A percentile compares a stretch with the other conserved stretches of the same genome.
These are phyloP conservation scores for Tolypocladium paradoxum DNA, from an alignment of 2,329 filamentous ascomycete genomes.

Conservation along the genomic window DNA sequence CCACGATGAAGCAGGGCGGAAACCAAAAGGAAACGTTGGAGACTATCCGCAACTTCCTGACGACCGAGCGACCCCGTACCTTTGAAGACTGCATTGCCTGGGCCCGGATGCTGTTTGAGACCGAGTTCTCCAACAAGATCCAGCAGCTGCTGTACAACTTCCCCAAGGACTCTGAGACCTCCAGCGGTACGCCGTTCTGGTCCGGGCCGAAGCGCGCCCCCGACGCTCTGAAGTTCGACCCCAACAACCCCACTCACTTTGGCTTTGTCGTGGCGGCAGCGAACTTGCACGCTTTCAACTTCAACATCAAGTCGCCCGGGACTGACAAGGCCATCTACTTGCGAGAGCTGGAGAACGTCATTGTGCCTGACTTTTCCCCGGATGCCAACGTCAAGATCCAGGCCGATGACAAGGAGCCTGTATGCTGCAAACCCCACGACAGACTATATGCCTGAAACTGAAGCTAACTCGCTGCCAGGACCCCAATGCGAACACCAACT, in stretches of 20 bases:
- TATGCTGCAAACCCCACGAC: slow-evolving; percentile 24
- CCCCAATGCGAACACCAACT: slow-evolving; percentile 57
- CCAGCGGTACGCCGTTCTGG: slow-evolving; percentile 88
- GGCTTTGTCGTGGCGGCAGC: slow-evolving; percentile 80
- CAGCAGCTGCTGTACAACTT: slow-evolving; percentile 95
- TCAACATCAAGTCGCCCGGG: slow-evolving; percentile 81
- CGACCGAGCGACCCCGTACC: slow-evolving; percentile 79
- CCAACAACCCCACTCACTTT: slow-evolving; percentile 75
- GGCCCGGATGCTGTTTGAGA: slow-evolving; percentile 89
- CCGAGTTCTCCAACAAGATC: slow-evolving; percentile 93
- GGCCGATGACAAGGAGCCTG: slow-evolving; percentile 84
- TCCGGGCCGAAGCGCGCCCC: slow-evolving; percentile 96
- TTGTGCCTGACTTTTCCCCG: slow-evolving; percentile 88
- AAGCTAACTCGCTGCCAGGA: slow-evolving; percentile 37
- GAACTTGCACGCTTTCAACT: slow-evolving; percentile 95
- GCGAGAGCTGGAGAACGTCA: slow-evolving; percentile 80
- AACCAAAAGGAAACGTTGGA: slow-evolving; percentile 92
- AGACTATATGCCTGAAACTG: background rate
- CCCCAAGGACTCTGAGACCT: slow-evolving; percentile 85
- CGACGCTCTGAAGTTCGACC: slow-evolving; percentile 80
- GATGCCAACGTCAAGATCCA: slow-evolving; percentile 92
- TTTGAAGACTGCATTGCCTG: slow-evolving; percentile 97
- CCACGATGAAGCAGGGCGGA: slow-evolving; percentile 80
- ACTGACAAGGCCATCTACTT: slow-evolving; percentile 58
- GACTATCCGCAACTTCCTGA: slow-evolving; percentile 79